Base-by-base conservation (phyloP, 1,284 basidiomycete genomes). In the Ceratobasidium sp. region DNA sequence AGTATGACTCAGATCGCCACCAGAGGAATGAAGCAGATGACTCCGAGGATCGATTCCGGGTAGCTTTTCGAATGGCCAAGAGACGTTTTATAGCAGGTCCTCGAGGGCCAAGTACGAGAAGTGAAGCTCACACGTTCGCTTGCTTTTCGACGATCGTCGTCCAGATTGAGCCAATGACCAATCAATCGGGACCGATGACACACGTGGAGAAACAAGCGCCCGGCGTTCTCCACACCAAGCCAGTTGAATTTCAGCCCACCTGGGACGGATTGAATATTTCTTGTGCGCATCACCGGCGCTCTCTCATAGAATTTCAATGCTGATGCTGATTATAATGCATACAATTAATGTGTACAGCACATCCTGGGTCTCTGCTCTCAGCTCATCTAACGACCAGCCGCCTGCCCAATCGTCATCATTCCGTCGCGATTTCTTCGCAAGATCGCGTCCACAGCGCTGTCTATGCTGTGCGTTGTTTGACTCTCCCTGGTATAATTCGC, bases 131-230 rank as follows among this genome's bases (percentile, higher is more conserved):
- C 43, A 49, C 62, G 62, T 64, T 64, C 27, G 62, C 56, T 27
- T 31, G 24, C 16, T 56, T 14, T 27, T 43, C 39, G 37, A 62
- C n/a, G 62, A 64, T 64, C 46, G 62, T 64, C 62, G 62, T 64
- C 43, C 31, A 22, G 56, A 37, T 37, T 19, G 34, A 39, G 2
- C 34, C 39, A 49, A 49, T 64, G 43, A 34, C 62, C 62, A 64
- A 64, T 64, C 43, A 49, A 31, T 64, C 62, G 24, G 59, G 29
- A 49, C 24, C 29, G 46, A 34, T 27, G 24, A 31, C 62, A n/a
- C 43, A 64, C 62, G 62, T 64, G 58, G 62, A 27, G 13, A 9
- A 13, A 27, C 19, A 64, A 64, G 62, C 62, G 62, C 62, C 29
- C 43, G 37, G 62, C 62, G 43, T 27, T 22, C 14, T 19, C n/a